Conservation (phyloP, 768 basidiomycete genomes). For the Leccinum pellstonianum region DNA sequence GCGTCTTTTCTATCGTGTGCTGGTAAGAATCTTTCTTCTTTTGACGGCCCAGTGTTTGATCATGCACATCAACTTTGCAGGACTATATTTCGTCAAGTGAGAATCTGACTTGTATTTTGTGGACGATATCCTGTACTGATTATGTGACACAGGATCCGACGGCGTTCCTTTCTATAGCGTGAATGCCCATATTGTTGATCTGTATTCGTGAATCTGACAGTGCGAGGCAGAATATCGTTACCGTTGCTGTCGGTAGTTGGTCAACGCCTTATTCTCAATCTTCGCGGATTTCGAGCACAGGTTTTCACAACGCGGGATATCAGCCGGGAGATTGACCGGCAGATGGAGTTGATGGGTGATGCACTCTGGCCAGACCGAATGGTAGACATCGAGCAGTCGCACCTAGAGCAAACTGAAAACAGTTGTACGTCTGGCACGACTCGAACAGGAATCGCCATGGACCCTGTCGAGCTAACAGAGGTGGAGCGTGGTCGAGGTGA, state of each 20-base stretch:
- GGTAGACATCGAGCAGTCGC: not conserved
- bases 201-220: not conserved
- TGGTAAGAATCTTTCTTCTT: not conserved
- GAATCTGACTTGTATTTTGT: not conserved
- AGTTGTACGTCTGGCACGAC: not conserved
- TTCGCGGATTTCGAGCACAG: slow-evolving; percentile 8
- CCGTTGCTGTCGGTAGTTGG: slow-evolving; percentile 15
- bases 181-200: not conserved
- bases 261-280: slow-evolving; percentile 20
- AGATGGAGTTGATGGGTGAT: not conserved
- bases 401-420: not conserved
- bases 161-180: not conserved
- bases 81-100: not conserved
- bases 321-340: slow-evolving; percentile 7
- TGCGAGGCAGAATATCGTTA: slow-evolving; percentile 9
- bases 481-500: not conserved
- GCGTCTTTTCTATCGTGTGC: not conserved
- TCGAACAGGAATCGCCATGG: not conserved
- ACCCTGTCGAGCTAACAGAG: not conserved
- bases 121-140: not conserved
- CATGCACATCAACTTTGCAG: not conserved
- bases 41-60: not conserved
- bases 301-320: slow-evolving; percentile 5
- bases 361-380: not conserved
- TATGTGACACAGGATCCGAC: not conserved